These are phyloP conservation scores for Thymus mandschuricus DNA, from an alignment of 257 asterid species.

Conservation along the genomic window DNA sequence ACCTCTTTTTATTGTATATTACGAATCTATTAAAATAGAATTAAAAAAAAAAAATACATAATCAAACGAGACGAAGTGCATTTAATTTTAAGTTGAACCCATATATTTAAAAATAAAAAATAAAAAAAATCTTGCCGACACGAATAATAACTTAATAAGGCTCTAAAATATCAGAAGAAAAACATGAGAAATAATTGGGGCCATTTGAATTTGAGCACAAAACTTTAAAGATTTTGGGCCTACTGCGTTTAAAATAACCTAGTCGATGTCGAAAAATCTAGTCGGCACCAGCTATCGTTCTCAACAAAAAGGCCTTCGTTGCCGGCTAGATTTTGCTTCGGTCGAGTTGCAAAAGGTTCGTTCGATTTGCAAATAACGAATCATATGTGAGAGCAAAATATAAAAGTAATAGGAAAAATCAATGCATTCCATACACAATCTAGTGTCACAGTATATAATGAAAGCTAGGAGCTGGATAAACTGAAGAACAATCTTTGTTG, in stretches of 20 bases:
- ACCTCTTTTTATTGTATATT: too few species aligned
- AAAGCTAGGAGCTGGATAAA: conserved; percentile 32
- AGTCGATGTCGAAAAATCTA: too few species aligned
- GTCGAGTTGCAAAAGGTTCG: not conserved
- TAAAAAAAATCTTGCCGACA: not conserved
- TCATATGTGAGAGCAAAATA: not conserved
- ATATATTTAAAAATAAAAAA: too few species aligned
- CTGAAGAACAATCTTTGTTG: conserved; percentile 14
- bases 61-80: too few species aligned
- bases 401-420: not conserved
- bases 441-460: conserved; percentile 23
- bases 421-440: conserved; percentile 21
- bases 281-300: too few species aligned
- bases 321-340: not conserved
- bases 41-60: too few species aligned
- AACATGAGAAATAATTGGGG: not conserved
- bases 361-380: not conserved
- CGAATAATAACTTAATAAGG: not conserved
- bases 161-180: not conserved
- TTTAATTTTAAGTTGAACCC: too few species aligned
- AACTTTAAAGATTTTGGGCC: not conserved
- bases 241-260: too few species aligned
- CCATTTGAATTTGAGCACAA: not conserved
- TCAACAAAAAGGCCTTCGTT: too few species aligned
- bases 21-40: too few species aligned